Conservation (phyloP, 2,329 filamentous ascomycete species). For the Dactylellina cionopaga region DNA sequence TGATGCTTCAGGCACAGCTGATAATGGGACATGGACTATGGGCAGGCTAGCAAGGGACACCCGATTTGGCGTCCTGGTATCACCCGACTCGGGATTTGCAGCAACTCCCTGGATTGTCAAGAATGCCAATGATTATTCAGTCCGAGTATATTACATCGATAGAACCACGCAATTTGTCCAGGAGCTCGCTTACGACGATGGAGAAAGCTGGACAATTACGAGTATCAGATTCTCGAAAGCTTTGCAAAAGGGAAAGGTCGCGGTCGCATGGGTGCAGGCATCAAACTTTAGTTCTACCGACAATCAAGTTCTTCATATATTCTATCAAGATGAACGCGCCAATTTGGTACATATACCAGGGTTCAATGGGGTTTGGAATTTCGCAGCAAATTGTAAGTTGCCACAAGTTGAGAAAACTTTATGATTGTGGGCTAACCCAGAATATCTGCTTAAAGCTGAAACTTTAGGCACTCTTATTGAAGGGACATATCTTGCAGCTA, state of each 20-base stretch:
- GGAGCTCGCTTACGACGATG: conserved; percentile 22
- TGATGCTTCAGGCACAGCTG: conserved; percentile 21
- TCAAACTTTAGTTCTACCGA: conserved; percentile 29
- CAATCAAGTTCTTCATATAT: conserved; percentile 32
- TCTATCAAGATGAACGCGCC: conserved; percentile 35
- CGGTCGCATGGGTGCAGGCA: conserved; percentile 32
- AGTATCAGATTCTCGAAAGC: conserved; percentile 6
- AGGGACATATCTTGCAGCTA: conserved; percentile 27
- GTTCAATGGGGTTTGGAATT: conserved; percentile 25
- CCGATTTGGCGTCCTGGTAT: conserved; percentile 25
- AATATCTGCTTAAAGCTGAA: conserved; percentile 7
- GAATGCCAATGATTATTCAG: conserved; percentile 7
- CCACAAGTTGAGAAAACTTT: neutral
- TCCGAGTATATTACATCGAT: conserved; percentile 26
- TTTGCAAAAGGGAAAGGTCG: conserved; percentile 15
- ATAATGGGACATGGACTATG: conserved; percentile 29
- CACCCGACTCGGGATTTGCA: conserved; percentile 23
- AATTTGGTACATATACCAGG: conserved; percentile 34
- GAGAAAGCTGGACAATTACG: conserved; percentile 19
- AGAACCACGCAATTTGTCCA: conserved; percentile 30
- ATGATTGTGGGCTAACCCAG: neutral
- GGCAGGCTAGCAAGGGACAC: conserved; percentile 29
- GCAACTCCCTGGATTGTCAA: conserved; percentile 17
- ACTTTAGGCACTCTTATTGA: conserved; percentile 14
- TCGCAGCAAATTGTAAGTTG: conserved; percentile 23